Evolutionary conservation across 148 eudicot species (phyloP), one percentile per base, ranked within the genome.

Genomic region (Pouteria glomerata): DNA sequence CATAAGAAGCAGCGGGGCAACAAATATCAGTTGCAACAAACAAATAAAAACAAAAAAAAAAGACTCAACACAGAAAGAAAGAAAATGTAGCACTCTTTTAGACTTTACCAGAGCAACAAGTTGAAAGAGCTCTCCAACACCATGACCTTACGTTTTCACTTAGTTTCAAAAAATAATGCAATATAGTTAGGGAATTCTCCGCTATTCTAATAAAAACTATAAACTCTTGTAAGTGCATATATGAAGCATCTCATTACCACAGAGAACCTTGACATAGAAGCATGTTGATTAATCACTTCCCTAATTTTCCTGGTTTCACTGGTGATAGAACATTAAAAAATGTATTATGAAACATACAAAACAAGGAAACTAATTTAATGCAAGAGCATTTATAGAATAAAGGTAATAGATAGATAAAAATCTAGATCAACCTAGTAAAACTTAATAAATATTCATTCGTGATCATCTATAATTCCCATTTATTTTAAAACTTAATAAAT

Each of bases 101-200:
- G n/a, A n/a, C n/a, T n/a, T n/a, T n/a, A n/a, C n/a, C n/a, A n/a
- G n/a, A n/a, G n/a, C n/a, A n/a, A n/a, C n/a, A n/a, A n/a, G n/a
- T n/a, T 95, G 99, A 85, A 95, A 95, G 71, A 92, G 99, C 74
- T 92, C 99, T 76, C 99, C 99, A 76, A 95, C 88, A 57, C 99
- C 98, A 84, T 95, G 98, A 73, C 98, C 98, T 76, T 84, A 84
- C 35, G 99, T 88, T 77, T 83, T 95, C 66, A 90, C 99, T 97
- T 95, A 72, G 66, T 78, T 60, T 47, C 66, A 74, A 69, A 77
- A 69, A 45, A 68, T 23, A 51, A 30, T 24, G n/a, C 33, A n/a
- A 34, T 53, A 34, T 67, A 12, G 34, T 24, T 21, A 51, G 47
- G 5, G 12, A 13, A 72, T 23, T 23, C 72, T 57, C 53, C 26